A percentile compares a stretch with the other conserved stretches of the same genome.
Evolutionary conservation across 2,329 filamentous ascomycete genomes (phyloP).

Genomic region (Madurella fahalii): DNA sequence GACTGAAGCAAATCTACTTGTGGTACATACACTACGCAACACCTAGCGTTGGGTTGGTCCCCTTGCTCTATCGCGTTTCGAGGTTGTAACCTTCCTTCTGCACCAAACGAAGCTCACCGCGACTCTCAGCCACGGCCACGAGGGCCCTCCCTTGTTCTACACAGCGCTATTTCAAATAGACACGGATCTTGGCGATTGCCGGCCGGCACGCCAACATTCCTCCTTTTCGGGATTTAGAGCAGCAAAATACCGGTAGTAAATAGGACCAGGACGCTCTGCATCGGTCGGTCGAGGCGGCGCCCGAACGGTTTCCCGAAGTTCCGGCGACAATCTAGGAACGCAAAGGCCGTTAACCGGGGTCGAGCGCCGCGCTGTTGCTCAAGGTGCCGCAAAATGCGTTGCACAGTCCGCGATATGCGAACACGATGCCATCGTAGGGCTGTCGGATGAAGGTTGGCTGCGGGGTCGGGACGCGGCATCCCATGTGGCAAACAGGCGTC

Average conservation of each 20-base stretch:
- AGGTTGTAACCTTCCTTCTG: no score
- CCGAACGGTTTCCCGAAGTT: background rate
- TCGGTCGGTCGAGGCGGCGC: no score
- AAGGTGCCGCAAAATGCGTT: background rate
- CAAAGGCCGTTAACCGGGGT: conserved; percentile 9
- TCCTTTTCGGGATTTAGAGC: background rate
- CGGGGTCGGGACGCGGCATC: background rate
- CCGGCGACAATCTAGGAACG: conserved; percentile 2
- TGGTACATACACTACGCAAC: no score
- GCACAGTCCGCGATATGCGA: background rate
- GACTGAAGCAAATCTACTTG: no score
- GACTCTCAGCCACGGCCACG: background rate
- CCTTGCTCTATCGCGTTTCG: no score
- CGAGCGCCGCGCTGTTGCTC: conserved; percentile 14
- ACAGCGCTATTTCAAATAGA: background rate
- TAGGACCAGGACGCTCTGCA: background rate
- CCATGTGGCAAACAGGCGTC: background rate
- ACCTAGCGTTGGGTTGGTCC: no score
- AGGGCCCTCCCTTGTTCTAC: background rate
- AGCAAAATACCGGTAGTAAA: background rate
- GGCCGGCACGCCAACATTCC: background rate
- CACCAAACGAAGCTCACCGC: no score
- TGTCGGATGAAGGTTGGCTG: background rate
- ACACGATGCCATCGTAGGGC: background rate
- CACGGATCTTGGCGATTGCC: background rate